These are phyloP conservation scores for Pestalotiopsis fici DNA, from an alignment of 2,329 filamentous ascomycete genomes.

Conservation along the genomic window DNA sequence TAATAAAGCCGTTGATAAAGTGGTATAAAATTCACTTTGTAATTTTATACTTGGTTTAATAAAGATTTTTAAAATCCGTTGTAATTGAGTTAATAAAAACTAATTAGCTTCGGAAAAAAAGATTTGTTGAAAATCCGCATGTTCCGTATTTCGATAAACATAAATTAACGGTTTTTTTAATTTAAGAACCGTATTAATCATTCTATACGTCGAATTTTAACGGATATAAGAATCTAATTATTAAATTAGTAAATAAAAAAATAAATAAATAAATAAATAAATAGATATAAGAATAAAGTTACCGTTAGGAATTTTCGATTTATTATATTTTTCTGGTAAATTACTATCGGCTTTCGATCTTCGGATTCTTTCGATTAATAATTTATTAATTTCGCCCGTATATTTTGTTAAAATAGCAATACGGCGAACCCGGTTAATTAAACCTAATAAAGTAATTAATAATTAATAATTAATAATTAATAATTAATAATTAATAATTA, in stretches of 20 bases:
- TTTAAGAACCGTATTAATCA: not conserved
- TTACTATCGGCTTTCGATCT: not conserved
- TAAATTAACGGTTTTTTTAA: not conserved
- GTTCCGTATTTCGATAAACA: not conserved
- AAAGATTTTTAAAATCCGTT: not conserved
- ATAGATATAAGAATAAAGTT: not conserved
- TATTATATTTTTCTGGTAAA: not conserved
- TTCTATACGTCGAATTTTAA: slow-evolving; percentile 1
- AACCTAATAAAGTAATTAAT: not conserved
- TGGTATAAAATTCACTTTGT: not conserved
- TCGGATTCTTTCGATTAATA: not conserved
- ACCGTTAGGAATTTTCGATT: not conserved
- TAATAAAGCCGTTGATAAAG: not conserved
- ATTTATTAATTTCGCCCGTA: not conserved
- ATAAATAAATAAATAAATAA: not conserved
- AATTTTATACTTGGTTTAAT: not conserved
- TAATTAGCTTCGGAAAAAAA: not conserved
- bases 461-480: not conserved
- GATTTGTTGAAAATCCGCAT: not conserved
- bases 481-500: not conserved
- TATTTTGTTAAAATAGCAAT: slow-evolving; percentile 1
- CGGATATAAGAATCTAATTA: slow-evolving; percentile 3
- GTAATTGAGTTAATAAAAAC: slow-evolving; percentile 2
- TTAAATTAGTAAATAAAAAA: not conserved
- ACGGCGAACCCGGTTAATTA: not conserved